These are phyloP conservation scores for Phytophthora quininea DNA, from an alignment of 352 stramenopile species.

Conservation along the genomic window DNA sequence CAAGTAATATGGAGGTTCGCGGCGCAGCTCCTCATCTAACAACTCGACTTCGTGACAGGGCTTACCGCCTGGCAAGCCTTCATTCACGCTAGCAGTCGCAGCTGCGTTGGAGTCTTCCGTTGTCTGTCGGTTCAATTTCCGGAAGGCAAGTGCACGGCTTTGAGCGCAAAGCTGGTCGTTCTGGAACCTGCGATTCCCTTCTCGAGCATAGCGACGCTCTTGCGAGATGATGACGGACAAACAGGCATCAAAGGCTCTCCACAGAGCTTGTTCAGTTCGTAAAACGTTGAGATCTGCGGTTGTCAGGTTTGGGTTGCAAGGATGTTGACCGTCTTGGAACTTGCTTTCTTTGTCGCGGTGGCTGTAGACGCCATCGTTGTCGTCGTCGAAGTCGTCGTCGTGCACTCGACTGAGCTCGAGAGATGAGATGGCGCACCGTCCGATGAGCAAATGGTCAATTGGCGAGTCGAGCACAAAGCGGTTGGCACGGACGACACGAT, in stretches of 20 bases:
- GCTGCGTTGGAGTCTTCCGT: slow-evolving; percentile 42
- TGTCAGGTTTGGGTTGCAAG: slow-evolving; percentile 42
- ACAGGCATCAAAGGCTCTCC: slow-evolving; percentile 78
- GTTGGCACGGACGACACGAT: slow-evolving; percentile 62
- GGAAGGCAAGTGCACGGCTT: slow-evolving; percentile 58
- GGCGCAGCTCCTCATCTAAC: slow-evolving; percentile 59
- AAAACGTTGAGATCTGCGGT: slow-evolving; percentile 53
- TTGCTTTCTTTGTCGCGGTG: slow-evolving; percentile 17
- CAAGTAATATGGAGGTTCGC: slow-evolving; percentile 77
- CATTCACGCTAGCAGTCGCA: slow-evolving; percentile 52
- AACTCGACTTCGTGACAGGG: slow-evolving; percentile 60
- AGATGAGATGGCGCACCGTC: slow-evolving; percentile 50
- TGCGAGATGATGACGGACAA: slow-evolving; percentile 64
- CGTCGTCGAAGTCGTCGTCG: slow-evolving; percentile 36
- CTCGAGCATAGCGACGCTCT: slow-evolving; percentile 57
- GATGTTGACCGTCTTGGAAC: slow-evolving; percentile 19
- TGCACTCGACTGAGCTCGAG: slow-evolving; percentile 34
- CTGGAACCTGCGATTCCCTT: slow-evolving; percentile 71
- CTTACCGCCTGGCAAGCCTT: slow-evolving; percentile 61
- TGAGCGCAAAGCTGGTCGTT: slow-evolving; percentile 51
- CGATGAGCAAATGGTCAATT: slow-evolving; percentile 72
- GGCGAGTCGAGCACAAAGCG: slow-evolving; percentile 68
- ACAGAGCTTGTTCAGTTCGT: slow-evolving; percentile 69
- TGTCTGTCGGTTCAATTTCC: slow-evolving; percentile 51
- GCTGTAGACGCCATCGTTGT: slow-evolving; percentile 20